A percentile compares a stretch with the other conserved stretches of the same genome.
Evolutionary conservation across 352 stramenopile genomes (phyloP).

Genomic region (Aphanomyces cochlioides): DNA sequence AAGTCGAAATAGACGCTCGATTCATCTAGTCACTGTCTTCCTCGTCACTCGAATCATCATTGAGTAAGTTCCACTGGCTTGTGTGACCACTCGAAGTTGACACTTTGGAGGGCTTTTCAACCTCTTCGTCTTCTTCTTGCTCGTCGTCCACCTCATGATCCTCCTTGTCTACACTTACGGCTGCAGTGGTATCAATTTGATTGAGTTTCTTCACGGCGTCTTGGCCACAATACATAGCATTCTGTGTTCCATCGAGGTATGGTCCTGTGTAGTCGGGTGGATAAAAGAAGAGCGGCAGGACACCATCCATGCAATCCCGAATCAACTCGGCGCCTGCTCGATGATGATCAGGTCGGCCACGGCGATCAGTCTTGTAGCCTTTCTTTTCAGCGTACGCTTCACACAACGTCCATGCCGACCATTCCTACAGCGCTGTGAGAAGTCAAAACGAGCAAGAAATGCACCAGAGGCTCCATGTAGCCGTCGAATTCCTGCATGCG

Average conservation of each 20-base stretch:
- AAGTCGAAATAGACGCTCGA: constrained; percentile 6
- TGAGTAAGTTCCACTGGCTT: constrained; percentile 7
- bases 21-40: constrained; percentile 10
- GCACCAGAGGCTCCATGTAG: constrained; percentile 70
- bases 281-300: constrained; percentile 76
- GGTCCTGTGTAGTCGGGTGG: constrained; percentile 65
- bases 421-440: constrained; percentile 31
- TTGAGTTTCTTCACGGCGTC: constrained; percentile 44
- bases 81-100: not conserved
- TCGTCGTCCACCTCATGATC: constrained; percentile 33
- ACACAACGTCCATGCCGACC: constrained; percentile 29
- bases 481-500: constrained; percentile 69
- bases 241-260: constrained; percentile 18
- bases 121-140: constrained; percentile 22
- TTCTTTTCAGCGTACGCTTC: constrained; percentile 33
- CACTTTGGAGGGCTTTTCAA: not conserved
- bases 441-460: not conserved
- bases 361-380: constrained; percentile 46
- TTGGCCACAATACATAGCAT: constrained; percentile 25
- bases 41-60: constrained; percentile 25
- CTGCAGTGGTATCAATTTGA: constrained; percentile 35
- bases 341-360: constrained; percentile 74
- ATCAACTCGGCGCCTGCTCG: constrained; percentile 76
- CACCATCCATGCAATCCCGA: constrained; percentile 75
- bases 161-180: constrained; percentile 30